A percentile compares a stretch with the other conserved stretches of the same genome.
These are phyloP conservation scores for Nidularia sp. DNA, from an alignment of 768 basidiomycete genomes.

Conservation along the genomic window DNA sequence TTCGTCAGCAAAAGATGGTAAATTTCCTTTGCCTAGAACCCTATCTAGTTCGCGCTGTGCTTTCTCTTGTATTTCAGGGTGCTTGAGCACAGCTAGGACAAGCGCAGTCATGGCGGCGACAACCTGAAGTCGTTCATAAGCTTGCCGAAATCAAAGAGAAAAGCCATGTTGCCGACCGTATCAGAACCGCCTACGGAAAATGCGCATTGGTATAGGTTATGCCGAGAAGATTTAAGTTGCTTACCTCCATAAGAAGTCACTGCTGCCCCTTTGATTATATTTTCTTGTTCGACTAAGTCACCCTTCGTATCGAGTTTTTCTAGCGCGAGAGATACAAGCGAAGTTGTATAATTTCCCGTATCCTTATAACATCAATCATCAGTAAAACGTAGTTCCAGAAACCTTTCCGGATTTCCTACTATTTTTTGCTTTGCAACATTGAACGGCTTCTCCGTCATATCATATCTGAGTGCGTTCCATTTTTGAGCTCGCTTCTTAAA, in stretches of 20 bases:
- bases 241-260: background rate
- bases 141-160: no score
- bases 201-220: background rate
- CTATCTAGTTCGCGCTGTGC: background rate
- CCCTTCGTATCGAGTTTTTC: background rate
- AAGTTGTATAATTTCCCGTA: background rate
- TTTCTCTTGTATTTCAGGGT: background rate
- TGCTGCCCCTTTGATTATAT: background rate
- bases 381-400: no score
- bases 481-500: background rate
- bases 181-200: background rate
- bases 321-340: background rate
- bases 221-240: background rate
- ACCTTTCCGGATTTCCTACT: background rate
- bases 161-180: background rate
- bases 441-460: background rate
- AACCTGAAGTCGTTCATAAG: background rate
- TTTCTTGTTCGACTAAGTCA: background rate
- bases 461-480: background rate
- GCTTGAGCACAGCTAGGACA: background rate
- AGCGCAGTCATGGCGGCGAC: background rate
- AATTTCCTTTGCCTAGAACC: background rate
- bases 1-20: background rate
- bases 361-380: background rate
- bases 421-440: background rate